Base-by-base conservation (phyloP, 148 eudicot genomes). In the Vaccinium darrowii region DNA sequence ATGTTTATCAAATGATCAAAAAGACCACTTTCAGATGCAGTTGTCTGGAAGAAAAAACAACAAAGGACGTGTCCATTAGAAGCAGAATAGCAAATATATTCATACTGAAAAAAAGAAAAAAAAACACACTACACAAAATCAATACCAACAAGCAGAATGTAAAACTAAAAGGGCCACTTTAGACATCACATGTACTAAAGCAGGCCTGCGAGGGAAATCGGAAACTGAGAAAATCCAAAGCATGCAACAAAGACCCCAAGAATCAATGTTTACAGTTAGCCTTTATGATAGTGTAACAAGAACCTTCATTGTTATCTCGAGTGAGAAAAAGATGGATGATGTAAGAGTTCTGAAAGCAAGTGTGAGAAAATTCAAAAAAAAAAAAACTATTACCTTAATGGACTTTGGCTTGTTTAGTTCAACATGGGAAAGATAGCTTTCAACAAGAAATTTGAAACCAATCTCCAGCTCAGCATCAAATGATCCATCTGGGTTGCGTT, bases 1-100 rank as follows among this genome's bases (percentile, higher is more conserved):
- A 92, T 52, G 86, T 97, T 97, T 84, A 94, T 97, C 93, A 97
- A 89, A 88, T 97, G 99, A 73, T 97, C 98, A 88, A 97, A 97
- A 89, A 97, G 93, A 80, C 79, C 90, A 91, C 95, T 95, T 85
- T 97, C 89, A 5, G 98, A 92, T 83, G 90, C 89, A 69, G 98
- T 91, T 81, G 99, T 92, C 99, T 97, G 93, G 77, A 73, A 89
- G 62, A 57, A 83, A 84, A 65, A 83, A 27, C 56, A 69, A 83
- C 80, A 74, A 21, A 47, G 2, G 58, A 33, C 23, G 60, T 33
- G 39, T n/a, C 86, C 8, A 63, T 84, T 27, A 83, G 57, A 15
- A 76, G 25, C 83, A 82, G 30, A 86, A 15, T 50, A 82, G 30
- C 25, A 67, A 54, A 16, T 0, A 54, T 7, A 79, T 69, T 51